Percentiles rank a stretch among this genome's conserved stretches.
phyloP scores from a whole-genome alignment of 768 basidiomycete genomes.

The Amanita molliuscula region DNA sequence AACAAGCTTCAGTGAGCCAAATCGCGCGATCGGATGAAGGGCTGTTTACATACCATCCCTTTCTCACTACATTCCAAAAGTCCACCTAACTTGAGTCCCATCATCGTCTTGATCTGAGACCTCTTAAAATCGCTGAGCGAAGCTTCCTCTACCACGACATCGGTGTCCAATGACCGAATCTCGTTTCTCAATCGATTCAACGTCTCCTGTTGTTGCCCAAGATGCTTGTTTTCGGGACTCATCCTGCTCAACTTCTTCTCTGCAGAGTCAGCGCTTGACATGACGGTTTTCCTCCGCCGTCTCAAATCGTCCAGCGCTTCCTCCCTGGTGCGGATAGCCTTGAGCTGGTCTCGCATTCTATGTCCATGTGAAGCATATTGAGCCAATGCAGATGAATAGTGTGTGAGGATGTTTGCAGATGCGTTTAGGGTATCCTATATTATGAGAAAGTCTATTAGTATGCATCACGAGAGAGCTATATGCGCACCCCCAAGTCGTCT shows the following conservation, averaged over 20 bases:
- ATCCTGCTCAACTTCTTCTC: conserved; percentile 88
- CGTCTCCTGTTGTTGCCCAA: conserved; percentile 59
- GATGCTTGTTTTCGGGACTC: conserved; percentile 81
- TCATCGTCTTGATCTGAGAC: conserved; percentile 50
- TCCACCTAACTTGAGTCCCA: conserved; percentile 84
- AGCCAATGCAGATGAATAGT: conserved; percentile 57
- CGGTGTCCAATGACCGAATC: conserved; percentile 67
- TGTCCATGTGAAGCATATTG: conserved; percentile 66
- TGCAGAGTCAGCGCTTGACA: conserved; percentile 66
- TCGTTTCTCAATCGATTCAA: conserved; percentile 66
- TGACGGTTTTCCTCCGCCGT: conserved; percentile 55
- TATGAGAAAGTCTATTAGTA: background rate
- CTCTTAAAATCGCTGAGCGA: conserved; percentile 79
- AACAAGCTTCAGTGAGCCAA: background rate
- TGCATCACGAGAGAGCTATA: background rate
- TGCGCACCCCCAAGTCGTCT: conserved; percentile 65
- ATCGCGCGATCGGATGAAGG: background rate
- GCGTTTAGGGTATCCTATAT: conserved; percentile 64
- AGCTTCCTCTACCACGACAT: conserved; percentile 79
- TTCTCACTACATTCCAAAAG: conserved; percentile 79
- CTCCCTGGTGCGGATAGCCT: conserved; percentile 74
- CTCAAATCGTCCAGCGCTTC: conserved; percentile 74
- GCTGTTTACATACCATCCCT: conserved; percentile 34
- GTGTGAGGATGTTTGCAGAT: conserved; percentile 54
- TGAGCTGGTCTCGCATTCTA: conserved; percentile 64